A percentile compares a stretch with the other conserved stretches of the same genome.
Conservation (phyloP, 352 stramenopile species). For the Peronospora belbahrii region DNA sequence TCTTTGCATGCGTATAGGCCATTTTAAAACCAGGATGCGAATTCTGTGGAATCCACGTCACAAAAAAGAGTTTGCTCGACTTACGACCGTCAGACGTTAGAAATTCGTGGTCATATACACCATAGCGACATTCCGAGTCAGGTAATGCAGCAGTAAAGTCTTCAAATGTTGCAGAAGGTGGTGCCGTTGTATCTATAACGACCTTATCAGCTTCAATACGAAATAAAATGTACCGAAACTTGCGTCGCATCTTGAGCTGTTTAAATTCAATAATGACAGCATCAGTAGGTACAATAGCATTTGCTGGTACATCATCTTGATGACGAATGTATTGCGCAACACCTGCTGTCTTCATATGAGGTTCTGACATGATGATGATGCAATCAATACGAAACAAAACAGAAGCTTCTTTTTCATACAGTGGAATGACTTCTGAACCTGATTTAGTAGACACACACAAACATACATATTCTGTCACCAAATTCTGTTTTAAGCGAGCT, state of each 20-base stretch:
- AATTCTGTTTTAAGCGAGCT: slow-evolving; percentile 14
- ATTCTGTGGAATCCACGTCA: slow-evolving; percentile 82
- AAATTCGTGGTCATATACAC: slow-evolving; percentile 84
- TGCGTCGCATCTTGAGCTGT: slow-evolving; percentile 85
- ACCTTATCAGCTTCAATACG: slow-evolving; percentile 72
- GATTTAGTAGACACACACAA: slow-evolving; percentile 4
- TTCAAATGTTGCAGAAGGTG: slow-evolving; percentile 39
- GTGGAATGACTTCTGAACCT: not conserved
- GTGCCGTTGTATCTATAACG: slow-evolving; percentile 46
- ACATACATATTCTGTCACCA: slow-evolving; percentile 1
- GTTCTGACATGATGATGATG: slow-evolving; percentile 48
- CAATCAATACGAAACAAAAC: too few species aligned
- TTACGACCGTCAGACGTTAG: slow-evolving; percentile 68
- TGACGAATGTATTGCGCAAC: slow-evolving; percentile 67
- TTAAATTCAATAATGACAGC: slow-evolving; percentile 67
- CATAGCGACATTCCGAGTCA: slow-evolving; percentile 80
- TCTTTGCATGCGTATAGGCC: slow-evolving; percentile 86
- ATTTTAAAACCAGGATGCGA: slow-evolving; percentile 82
- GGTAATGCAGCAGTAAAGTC: slow-evolving; percentile 57
- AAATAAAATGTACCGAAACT: slow-evolving; percentile 80
- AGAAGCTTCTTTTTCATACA: too few species aligned
- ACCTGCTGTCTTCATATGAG: slow-evolving; percentile 82
- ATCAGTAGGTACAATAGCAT: slow-evolving; percentile 57
- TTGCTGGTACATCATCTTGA: slow-evolving; percentile 63
- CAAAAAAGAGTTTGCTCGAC: slow-evolving; percentile 84